A percentile compares a stretch with the other conserved stretches of the same genome.
Conservation (phyloP, 2,329 filamentous ascomycete genomes). For the Paecilomyces sp. region DNA sequence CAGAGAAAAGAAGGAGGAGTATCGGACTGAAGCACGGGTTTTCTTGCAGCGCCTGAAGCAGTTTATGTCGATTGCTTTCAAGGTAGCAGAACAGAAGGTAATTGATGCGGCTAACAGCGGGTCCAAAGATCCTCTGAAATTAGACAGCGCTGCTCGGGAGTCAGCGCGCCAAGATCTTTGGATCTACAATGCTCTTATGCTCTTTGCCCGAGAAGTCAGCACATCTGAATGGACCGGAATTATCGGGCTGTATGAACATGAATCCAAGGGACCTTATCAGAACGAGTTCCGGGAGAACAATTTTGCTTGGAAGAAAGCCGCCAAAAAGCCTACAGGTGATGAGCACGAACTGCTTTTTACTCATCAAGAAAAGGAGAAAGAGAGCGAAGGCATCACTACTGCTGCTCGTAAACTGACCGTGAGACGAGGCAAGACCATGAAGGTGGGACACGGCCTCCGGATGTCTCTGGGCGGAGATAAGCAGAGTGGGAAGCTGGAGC, state of each 20-base stretch:
- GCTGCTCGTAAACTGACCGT: slow-evolving; percentile 87
- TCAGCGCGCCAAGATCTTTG: slow-evolving; percentile 67
- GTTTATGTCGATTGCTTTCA: slow-evolving; percentile 77
- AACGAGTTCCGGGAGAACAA: slow-evolving; percentile 73
- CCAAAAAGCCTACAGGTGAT: slow-evolving; percentile 66
- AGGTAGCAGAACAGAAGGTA: slow-evolving; percentile 64
- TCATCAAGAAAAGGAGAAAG: slow-evolving; percentile 79
- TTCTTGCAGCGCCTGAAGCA: slow-evolving; percentile 76
- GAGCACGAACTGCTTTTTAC: slow-evolving; percentile 85
- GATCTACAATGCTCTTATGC: slow-evolving; percentile 79
- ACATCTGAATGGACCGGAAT: slow-evolving; percentile 71
- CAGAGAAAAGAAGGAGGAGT: slow-evolving; percentile 89
- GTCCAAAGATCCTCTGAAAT: slow-evolving; percentile 46
- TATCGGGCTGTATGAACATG: slow-evolving; percentile 72
- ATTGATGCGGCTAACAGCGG: slow-evolving; percentile 50
- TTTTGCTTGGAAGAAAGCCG: slow-evolving; percentile 71
- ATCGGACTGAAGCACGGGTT: slow-evolving; percentile 63
- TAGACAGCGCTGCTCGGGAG: slow-evolving; percentile 65
- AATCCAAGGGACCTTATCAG: slow-evolving; percentile 69
- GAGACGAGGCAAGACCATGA: slow-evolving; percentile 77
- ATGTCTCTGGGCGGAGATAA: slow-evolving; percentile 46
- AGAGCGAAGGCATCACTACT: slow-evolving; percentile 59
- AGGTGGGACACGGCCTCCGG: slow-evolving; percentile 36
- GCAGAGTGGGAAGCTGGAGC: slow-evolving; percentile 59
- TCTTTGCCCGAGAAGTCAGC: slow-evolving; percentile 84